Conservation (phyloP, 441 rosid genomes). For the Raphanus hybrid region DNA sequence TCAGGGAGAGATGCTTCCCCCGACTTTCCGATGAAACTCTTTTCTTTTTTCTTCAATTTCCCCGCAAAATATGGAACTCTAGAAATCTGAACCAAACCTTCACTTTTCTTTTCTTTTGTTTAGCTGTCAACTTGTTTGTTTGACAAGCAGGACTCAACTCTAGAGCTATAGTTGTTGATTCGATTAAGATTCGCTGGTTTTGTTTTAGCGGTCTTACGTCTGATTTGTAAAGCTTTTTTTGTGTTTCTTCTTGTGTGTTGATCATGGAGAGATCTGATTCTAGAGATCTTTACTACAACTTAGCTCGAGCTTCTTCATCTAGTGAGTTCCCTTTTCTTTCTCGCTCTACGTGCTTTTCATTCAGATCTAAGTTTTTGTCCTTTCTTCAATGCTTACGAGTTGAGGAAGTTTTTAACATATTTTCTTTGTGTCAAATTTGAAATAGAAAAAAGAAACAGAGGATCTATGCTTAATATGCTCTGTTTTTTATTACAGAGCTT, state of each 20-base stretch:
- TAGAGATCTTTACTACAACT: slow-evolving; percentile 23
- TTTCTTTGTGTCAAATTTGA: neutral
- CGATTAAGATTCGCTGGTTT: slow-evolving; percentile 8
- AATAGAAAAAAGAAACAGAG: neutral
- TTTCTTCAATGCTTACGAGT: neutral
- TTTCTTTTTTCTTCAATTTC: neutral
- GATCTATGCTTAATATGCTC: neutral
- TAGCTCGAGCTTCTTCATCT: slow-evolving; percentile 25
- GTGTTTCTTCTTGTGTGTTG: neutral
- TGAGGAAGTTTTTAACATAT: neutral
- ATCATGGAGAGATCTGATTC: slow-evolving; percentile 35
- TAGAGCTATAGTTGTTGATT: slow-evolving; percentile 6
- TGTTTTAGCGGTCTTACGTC: neutral
- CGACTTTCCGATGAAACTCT: slow-evolving; percentile 7
- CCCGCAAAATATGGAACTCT: slow-evolving; percentile 37
- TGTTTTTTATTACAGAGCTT: neutral
- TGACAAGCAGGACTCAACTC: neutral
- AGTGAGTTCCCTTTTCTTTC: slow-evolving; percentile 2
- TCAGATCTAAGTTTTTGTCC: neutral
- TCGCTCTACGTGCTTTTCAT: neutral
- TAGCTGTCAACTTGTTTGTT: slow-evolving; percentile 15
- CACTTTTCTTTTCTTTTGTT: neutral
- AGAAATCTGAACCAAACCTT: slow-evolving; percentile 9
- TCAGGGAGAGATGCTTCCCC: neutral
- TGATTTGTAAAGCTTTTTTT: neutral